Conservation (phyloP, 2,329 filamentous ascomycete species). For the Trichoderma sp. region DNA sequence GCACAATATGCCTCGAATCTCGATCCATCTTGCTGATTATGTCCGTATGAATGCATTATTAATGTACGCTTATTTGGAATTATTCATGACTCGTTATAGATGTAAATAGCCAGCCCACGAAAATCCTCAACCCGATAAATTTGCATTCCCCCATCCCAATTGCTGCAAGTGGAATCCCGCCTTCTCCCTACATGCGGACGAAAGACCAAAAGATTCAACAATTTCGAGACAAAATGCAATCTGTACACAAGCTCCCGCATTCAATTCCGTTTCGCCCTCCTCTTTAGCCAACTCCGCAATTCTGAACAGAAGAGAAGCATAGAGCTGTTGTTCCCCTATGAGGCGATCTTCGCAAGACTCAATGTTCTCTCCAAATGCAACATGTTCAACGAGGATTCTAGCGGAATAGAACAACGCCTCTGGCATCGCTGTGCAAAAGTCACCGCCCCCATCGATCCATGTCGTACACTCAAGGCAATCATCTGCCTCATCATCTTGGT, state of each 20-base stretch:
- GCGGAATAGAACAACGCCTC: constrained; percentile 1
- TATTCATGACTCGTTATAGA: not conserved
- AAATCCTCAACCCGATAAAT: not conserved
- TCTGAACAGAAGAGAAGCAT: not conserved
- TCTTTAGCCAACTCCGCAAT: not conserved
- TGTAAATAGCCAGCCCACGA: not conserved
- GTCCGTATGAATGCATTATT: not conserved
- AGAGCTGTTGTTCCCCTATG: not conserved
- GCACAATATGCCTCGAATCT: not conserved
- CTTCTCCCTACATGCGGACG: not conserved
- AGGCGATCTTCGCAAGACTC: not conserved
- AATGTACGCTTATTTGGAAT: not conserved
- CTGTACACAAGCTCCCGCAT: constrained; percentile 3
- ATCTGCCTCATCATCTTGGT: not conserved
- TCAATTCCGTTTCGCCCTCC: not conserved
- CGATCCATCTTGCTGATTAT: not conserved
- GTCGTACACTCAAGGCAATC: not conserved
- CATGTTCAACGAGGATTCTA: not conserved
- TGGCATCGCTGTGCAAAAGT: not conserved
- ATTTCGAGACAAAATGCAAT: constrained; percentile 3
- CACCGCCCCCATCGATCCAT: not conserved
- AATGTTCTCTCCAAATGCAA: not conserved
- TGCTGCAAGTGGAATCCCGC: not conserved
- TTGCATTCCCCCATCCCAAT: not conserved
- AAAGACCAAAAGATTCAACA: not conserved